Evolutionary conservation across 1,284 basidiomycete genomes (phyloP), one percentile per base, ranked within the genome.

Genomic region (Vanrija humicola): DNA sequence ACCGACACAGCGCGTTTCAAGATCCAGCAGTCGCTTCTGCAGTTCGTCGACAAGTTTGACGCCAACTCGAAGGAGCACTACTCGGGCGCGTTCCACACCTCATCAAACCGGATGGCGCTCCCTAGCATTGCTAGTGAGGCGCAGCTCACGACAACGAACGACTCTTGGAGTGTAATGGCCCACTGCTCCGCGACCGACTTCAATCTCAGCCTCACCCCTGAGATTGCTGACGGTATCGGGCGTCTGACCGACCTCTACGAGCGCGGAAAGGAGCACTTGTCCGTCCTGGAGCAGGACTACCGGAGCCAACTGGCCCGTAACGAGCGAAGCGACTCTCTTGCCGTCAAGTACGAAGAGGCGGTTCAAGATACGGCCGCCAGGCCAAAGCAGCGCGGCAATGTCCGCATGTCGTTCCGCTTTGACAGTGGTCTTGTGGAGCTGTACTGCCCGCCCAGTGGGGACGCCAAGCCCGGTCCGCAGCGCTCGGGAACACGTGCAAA

Each of bases 221-320:
- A 83, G 25, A 86, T 95, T 50, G 84, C 89, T 3, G 84, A 86
- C 59, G 88, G 86, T 63, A 77, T 91, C 6, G 90, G 87, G 70
- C 85, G 88, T 25, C 77, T 95, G 15, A 80, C 90, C 39, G 89
- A 92, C 61, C 88, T 95, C 26, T 95, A 93, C 75, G 83, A 83
- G 47, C 83, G 84, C 67, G 91, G 92, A 18, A 87, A 86, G 74
- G 85, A 86, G 55, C 82, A 88, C 5, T 82, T 95, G 46, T 83
- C 84, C 38, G 82, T 82, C 23, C 76, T 93, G 5, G 72, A 82
- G 16, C 78, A 79, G 29, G 59, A 79, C 69, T 58, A 77, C 78
- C 46, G 58, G 67, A 58, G 59, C 57, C 9, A 67, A 63, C 38
- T 55, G 12, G 34, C 34, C 12, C 34, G 34, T 2, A 53, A 59